phyloP scores from a whole-genome alignment of 345 rosid species.

The Camelina neglecta region DNA sequence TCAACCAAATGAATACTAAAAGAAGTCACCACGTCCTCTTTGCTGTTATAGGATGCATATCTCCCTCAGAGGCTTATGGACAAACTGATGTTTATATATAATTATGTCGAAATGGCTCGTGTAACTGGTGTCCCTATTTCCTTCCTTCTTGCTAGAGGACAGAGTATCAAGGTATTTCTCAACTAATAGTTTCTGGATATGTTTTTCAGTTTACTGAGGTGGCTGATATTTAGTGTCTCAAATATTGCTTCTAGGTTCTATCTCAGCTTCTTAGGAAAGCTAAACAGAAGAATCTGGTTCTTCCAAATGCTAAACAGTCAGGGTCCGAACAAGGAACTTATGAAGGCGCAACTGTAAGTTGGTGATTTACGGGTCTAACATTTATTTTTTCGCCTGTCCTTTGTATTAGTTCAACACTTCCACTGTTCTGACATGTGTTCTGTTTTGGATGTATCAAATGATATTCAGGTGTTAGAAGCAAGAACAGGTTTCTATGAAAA shows the following conservation, averaged over 20 bases:
- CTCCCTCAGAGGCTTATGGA: slow-evolving; percentile 97
- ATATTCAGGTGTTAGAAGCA: slow-evolving; percentile 84
- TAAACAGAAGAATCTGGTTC: slow-evolving; percentile 78
- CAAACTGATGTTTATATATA: slow-evolving; percentile 89
- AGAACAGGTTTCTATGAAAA: slow-evolving; percentile 90
- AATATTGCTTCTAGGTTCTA: slow-evolving; percentile 65
- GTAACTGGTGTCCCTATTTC: slow-evolving; percentile 98
- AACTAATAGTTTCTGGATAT: slow-evolving; percentile 22
- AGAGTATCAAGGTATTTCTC: slow-evolving; percentile 82
- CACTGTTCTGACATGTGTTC: slow-evolving; percentile 15
- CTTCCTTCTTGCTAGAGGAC: slow-evolving; percentile 97
- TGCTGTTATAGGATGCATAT: slow-evolving; percentile 87
- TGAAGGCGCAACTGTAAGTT: slow-evolving; percentile 99
- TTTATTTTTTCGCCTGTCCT: slow-evolving; percentile 10
- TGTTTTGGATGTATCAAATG: slow-evolving; percentile 38
- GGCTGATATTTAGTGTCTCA: slow-evolving; percentile 30
- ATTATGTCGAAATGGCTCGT: slow-evolving; percentile 99
- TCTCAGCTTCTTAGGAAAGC: slow-evolving; percentile 98
- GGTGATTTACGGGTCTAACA: slow-evolving; percentile 18
- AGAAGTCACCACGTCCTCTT: slow-evolving; percentile 29
- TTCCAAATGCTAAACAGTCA: slow-evolving; percentile 87
- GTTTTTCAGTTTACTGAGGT: slow-evolving; percentile 14
- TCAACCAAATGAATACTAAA: slow-evolving; percentile 18
- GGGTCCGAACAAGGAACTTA: slow-evolving; percentile 93
- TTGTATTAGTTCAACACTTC: slow-evolving; percentile 1